A percentile compares a stretch with the other conserved stretches of the same genome.
phyloP scores from a whole-genome alignment of 2,329 filamentous ascomycete species.

The Penicillium thymicola region DNA sequence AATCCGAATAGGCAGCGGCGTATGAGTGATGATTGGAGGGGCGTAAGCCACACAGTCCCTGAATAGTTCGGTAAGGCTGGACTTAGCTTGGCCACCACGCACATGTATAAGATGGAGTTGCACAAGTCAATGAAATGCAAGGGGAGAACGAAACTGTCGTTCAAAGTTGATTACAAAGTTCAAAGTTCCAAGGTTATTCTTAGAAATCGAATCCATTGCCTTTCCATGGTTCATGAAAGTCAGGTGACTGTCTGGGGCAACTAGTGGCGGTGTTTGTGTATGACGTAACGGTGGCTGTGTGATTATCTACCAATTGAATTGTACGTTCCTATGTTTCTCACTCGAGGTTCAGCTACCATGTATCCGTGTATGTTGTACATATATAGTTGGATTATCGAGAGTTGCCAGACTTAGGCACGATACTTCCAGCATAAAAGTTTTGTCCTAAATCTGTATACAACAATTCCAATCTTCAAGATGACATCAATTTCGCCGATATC shows the following conservation, averaged over 20 bases:
- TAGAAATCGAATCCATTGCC: slow-evolving; percentile 15
- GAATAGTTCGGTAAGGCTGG: slow-evolving; percentile 5
- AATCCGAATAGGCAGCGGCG: slow-evolving; percentile 22
- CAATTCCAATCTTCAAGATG: neutral
- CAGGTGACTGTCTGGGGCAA: slow-evolving; percentile 14
- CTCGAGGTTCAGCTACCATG: neutral
- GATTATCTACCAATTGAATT: neutral
- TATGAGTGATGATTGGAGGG: slow-evolving; percentile 14
- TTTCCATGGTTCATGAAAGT: slow-evolving; percentile 18
- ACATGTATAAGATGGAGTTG: neutral
- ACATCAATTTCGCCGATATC: neutral
- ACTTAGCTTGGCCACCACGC: neutral
- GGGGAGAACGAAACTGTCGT: neutral
- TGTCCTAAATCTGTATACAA: neutral
- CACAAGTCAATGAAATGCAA: neutral
- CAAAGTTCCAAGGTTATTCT: slow-evolving; percentile 11
- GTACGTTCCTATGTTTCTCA: neutral
- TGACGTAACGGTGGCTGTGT: slow-evolving; percentile 21
- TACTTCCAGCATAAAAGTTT: neutral
- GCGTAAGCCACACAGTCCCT: slow-evolving; percentile 12
- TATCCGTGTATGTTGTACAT: neutral
- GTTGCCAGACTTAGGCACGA: no score
- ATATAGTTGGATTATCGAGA: neutral
- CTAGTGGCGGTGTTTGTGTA: slow-evolving; percentile 14
- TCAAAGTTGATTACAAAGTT: neutral